Base-by-base conservation (phyloP, 1,139 yeast genomes). In the Entelexis paramagnoliae region DNA sequence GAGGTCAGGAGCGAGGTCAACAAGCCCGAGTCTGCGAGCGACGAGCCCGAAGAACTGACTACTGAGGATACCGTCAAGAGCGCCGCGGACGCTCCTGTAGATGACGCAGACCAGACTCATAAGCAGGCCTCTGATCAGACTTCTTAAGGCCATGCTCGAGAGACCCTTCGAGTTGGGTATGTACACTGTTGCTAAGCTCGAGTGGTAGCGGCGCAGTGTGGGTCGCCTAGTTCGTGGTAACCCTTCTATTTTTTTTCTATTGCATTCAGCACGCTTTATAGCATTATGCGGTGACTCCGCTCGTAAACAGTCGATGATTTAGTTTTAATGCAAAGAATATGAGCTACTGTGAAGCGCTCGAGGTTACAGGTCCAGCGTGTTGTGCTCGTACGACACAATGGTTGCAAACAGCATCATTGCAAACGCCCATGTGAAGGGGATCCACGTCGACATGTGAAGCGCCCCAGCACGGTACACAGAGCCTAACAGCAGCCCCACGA, bases 391-490 rank as follows among this genome's bases (percentile, higher is more conserved):
- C 32, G 88, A 76, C 9, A 81, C 74, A 41, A 82, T 71, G 32
- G 84, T 75, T 65, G 82, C 79, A 65, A 76, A 83, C 47, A 87
- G 63, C 14, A 84, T 74, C 61, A 79, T 80, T 2, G 82, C 76
- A 6, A 83, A 69, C 0, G 81, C 91, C 80, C 91, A 85, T 48
- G 83, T 77, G 60, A 88, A 74, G 1, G 97, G 97, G 11, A 88
- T 79, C 97, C 97, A 89, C 0, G 96, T 84, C 29, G 94, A 82
- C 91, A 89, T 84, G 24, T 84, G 77, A 64, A 88, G 62, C 51
- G 64, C 59, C 17, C 73, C 95, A 0, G 95, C 81, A 51, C 76
- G 72, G 67, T 88, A 88, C 4, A 87, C 76, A 2, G 88, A 85
- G 1, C 77, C 77, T 41, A 74, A 64, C 63, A 81, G 66, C 14